Evolutionary conservation across 371 early-diverging fungal genomes (phyloP), one percentile per base, ranked within the genome.

Genomic region (Zychaea mexicana): DNA sequence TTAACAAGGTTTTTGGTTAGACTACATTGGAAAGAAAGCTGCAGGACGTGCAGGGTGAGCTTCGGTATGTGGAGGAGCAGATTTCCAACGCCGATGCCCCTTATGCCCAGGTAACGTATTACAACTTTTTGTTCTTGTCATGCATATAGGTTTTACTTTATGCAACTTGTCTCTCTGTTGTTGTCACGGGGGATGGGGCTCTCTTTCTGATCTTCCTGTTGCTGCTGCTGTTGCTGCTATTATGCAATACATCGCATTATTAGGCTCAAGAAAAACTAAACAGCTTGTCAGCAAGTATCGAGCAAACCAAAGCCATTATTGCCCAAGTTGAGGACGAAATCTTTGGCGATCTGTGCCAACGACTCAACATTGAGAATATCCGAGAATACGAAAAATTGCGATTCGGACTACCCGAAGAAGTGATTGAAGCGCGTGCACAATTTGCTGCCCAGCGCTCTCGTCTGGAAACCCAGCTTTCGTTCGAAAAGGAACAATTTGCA

Each of bases 301-400:
- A 68, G 3, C 52, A 65, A 21, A 55, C 89, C 15, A 83, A 89
- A 61, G 69, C 68, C 3, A 56, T 64, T 10, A 85, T 96, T 56
- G 74, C 82, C 52, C 66, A 70, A 7, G 84, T 91, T 8, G 94
- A 96, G 60, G 89, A 91, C 56, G 70, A 81, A 26, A 71, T 92
- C 3, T 98, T 97, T 79, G 84, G 80, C 0, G 79, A 80, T 0
- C 94, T 98, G 62, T 97, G 98, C 73, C 52, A 58, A 17, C 66
- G 71, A 4, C 85, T 93, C 33, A 83, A 86, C 3, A 86, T 97
- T 1, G 57, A 72, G 17, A 91, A 87, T 62, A 89, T 98, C 55
- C 90, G 94, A 8, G 96, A 94, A 93, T 64, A 58, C 15, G 79
- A 98, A 74, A 85, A 85, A 36, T 74, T 85, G 22, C 89, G 90